Conservation (phyloP, 1,284 basidiomycete species). For the Bjerkandera adusta region DNA sequence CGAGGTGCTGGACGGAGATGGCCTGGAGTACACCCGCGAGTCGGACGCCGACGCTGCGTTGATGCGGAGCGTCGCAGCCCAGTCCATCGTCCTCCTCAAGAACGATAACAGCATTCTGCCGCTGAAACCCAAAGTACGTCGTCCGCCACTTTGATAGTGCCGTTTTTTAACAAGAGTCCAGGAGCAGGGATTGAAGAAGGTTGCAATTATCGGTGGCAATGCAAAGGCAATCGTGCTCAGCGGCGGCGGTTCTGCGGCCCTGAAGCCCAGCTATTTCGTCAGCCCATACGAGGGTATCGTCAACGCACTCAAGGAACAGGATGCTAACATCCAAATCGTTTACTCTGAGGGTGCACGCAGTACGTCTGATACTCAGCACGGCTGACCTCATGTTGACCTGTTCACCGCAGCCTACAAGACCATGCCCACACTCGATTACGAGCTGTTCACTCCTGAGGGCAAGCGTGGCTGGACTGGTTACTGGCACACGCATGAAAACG, state of each 20-base stretch:
- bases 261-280: slow-evolving; percentile 72
- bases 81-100: slow-evolving; percentile 74
- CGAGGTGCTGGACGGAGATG: slow-evolving; percentile 69
- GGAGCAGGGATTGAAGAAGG: slow-evolving; percentile 48
- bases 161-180: slow-evolving; percentile 8
- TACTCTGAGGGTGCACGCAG: slow-evolving; percentile 65
- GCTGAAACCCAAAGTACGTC: slow-evolving; percentile 39
- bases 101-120: slow-evolving; percentile 65
- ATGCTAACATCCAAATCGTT: slow-evolving; percentile 47
- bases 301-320: slow-evolving; percentile 40
- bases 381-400: not conserved
- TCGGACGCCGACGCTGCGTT: slow-evolving; percentile 57
- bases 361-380: too few relatives aligned
- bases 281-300: slow-evolving; percentile 72
- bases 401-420: slow-evolving; percentile 52
- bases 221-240: slow-evolving; percentile 66
- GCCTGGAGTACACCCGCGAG: slow-evolving; percentile 58
- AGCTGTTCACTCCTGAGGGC: slow-evolving; percentile 54
- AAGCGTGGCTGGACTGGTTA: slow-evolving; percentile 60
- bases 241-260: slow-evolving; percentile 74
- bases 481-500: slow-evolving; percentile 56
- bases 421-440: slow-evolving; percentile 63
- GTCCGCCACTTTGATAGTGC: not conserved
- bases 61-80: slow-evolving; percentile 60
- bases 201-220: slow-evolving; percentile 78